Percentiles rank a stretch among this genome's conserved stretches.
Evolutionary conservation across 441 rosid species (phyloP).

Genomic region (Jatropha multifida): DNA sequence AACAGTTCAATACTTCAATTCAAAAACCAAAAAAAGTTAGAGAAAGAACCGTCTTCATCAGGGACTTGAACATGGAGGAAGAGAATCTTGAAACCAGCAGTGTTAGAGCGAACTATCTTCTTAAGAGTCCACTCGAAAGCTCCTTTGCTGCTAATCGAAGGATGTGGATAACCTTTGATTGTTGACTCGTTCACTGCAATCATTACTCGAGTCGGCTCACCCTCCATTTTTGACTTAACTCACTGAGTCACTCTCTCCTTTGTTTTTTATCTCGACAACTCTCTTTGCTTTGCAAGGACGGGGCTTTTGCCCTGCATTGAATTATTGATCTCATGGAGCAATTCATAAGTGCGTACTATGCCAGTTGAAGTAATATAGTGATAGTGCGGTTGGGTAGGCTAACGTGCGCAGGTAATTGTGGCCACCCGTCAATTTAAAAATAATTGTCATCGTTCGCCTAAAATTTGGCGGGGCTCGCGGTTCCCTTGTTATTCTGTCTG

Average conservation of each 20-base stretch:
- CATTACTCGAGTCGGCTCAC: conserved; percentile 70
- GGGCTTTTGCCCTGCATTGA: not conserved
- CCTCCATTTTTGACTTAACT: conserved; percentile 37
- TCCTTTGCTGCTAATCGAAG: conserved; percentile 84
- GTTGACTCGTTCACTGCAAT: conserved; percentile 86
- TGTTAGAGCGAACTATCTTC: conserved; percentile 79
- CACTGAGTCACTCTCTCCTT: not conserved
- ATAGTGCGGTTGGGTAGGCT: not conserved
- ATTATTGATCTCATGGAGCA: not conserved
- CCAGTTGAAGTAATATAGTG: not conserved
- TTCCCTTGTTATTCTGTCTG: too few relatives aligned
- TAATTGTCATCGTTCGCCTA: not conserved
- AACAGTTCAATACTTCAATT: not conserved
- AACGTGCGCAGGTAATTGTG: not conserved
- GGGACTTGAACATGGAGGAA: conserved; percentile 94
- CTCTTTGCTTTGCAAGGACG: conserved; percentile 16
- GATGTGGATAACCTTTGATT: conserved; percentile 73
- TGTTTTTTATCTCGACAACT: not conserved
- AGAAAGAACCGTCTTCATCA: conserved; percentile 75
- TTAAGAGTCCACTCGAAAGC: conserved; percentile 92
- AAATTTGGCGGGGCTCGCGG: not conserved
- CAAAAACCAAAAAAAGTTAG: conserved; percentile 17
- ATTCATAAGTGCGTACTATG: not conserved
- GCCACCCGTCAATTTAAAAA: conserved; percentile 7
- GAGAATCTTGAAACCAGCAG: conserved; percentile 73